Evolutionary conservation across 768 basidiomycete genomes (phyloP), one percentile per base, ranked within the genome.

Genomic region (Hydnum rufescens): DNA sequence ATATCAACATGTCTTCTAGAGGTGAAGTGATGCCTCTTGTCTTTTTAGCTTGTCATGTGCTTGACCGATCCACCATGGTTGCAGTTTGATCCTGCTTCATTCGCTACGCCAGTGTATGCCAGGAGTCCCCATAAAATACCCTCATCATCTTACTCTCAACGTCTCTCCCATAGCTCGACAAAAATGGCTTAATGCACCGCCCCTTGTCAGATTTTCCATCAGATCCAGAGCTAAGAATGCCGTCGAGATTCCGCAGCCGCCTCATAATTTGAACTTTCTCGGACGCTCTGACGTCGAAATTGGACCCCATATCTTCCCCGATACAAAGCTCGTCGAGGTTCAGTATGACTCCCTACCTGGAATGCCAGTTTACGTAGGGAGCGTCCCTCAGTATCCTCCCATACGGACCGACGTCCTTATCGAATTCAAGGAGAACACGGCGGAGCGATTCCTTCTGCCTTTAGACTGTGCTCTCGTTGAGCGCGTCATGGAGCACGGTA

Each of bases 281-380:
- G 82, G 82, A 43, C 74, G 69, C 60, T 86, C 78, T 61, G 74
- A 79, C 52, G 63, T 89, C 32, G 70, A 75, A 58, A 75, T 88
- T 30, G 85, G 84, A 3, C 85, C 85, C 13, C 82, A 84, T 62
- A 65, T 69, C 26, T 87, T 87, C 59, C 60, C 67, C 31, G 74
- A 78, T 23, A 84, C 82, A 0, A 68, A 72, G 0, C 67, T 88
- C 54, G 84, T 76, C 57, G 82, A 87, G 64, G 79, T 81, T 5
- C 73, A 77, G 60, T 86, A 85, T 63, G 48, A 49, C 32, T 13
- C 19, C 42, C 32, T 49, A 25, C 28, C 25, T 30, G 16, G 26
- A 4, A 32, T 16, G 6, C 42, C 29, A 19, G n/a, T 19, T 8
- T 30, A 16, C 25, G 28, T 13, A 2, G 49, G 30, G 16, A 22